These are phyloP conservation scores for Ascobolus immersus DNA, from an alignment of 495 filamentous ascomycete species.

Conservation along the genomic window DNA sequence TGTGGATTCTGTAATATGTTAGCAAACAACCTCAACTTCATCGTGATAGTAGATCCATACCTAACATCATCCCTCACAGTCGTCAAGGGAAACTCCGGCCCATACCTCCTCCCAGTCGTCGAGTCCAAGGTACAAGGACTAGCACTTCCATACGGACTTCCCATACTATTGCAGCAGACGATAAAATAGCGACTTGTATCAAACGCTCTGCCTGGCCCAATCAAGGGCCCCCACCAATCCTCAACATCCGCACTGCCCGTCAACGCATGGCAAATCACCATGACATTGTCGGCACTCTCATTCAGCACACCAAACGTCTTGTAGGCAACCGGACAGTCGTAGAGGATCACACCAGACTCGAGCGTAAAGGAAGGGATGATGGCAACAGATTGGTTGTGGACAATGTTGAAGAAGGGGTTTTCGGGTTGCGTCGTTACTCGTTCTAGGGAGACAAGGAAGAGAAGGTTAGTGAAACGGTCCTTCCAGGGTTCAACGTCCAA, in stretches of 20 bases:
- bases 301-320: conserved; percentile 60
- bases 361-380: conserved; percentile 76
- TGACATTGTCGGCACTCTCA: conserved; percentile 54
- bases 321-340: conserved; percentile 82
- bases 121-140: conserved; percentile 76
- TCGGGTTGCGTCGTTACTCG: conserved; percentile 46
- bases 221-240: conserved; percentile 94
- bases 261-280: conserved; percentile 92
- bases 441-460: conserved; percentile 21
- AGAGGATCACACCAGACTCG: conserved; percentile 67
- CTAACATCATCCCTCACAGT: conserved; percentile 88
- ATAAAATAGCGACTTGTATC: conserved; percentile 83
- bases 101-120: conserved; percentile 44
- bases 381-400: conserved; percentile 62
- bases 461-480: too few relatives aligned
- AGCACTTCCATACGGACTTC: conserved; percentile 86
- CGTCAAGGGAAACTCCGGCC: conserved; percentile 86
- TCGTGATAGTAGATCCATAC: conserved; percentile 23
- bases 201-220: conserved; percentile 73
- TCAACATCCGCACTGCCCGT: conserved; percentile 87
- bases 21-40: conserved; percentile 6
- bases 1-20: conserved; percentile 43
- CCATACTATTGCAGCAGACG: conserved; percentile 84
- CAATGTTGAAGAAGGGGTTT: conserved; percentile 71
- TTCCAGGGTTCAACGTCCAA: too few relatives aligned